Percentiles rank a stretch among this genome's conserved stretches.
Conservation (phyloP, 176 grass and related monocot species). For the Puya raimondii region DNA sequence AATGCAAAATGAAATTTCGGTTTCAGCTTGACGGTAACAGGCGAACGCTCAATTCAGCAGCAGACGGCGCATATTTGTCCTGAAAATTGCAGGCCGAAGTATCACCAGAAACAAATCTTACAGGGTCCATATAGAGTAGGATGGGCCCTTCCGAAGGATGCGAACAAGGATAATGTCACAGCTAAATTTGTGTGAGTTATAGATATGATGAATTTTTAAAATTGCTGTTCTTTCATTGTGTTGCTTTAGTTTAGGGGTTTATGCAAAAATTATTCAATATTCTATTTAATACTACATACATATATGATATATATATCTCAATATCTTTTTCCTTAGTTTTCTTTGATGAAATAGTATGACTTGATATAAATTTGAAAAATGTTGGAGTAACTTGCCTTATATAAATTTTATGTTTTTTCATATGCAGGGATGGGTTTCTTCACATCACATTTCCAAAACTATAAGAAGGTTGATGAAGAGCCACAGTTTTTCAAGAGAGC, state of each 20-base stretch:
- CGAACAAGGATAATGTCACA: conserved; percentile 30
- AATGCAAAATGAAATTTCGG: neutral
- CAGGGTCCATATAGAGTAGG: conserved; percentile 28
- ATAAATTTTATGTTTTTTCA: neutral
- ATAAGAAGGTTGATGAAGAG: neutral
- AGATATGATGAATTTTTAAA: neutral
- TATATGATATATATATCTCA: too few relatives aligned
- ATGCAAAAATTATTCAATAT: neutral
- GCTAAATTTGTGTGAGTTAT: conserved; percentile 35
- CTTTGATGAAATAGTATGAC: neutral
- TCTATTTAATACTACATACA: too few relatives aligned
- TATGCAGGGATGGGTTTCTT: conserved; percentile 37
- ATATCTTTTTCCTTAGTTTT: neutral
- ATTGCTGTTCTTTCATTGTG: neutral
- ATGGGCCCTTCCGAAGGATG: conserved; percentile 33
- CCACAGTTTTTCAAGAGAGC: neutral
- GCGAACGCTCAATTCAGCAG: conserved; percentile 16
- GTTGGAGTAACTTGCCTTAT: too few relatives aligned
- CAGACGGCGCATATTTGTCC: neutral
- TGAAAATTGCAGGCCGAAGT: neutral
- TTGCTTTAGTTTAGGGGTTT: neutral
- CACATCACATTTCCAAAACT: conserved; percentile 33
- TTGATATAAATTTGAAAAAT: neutral
- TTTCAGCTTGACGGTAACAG: conserved; percentile 25
- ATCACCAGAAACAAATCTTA: conserved; percentile 28